These are phyloP conservation scores for Fomes fomentarius DNA, from an alignment of 1,284 basidiomycete species.

Conservation along the genomic window DNA sequence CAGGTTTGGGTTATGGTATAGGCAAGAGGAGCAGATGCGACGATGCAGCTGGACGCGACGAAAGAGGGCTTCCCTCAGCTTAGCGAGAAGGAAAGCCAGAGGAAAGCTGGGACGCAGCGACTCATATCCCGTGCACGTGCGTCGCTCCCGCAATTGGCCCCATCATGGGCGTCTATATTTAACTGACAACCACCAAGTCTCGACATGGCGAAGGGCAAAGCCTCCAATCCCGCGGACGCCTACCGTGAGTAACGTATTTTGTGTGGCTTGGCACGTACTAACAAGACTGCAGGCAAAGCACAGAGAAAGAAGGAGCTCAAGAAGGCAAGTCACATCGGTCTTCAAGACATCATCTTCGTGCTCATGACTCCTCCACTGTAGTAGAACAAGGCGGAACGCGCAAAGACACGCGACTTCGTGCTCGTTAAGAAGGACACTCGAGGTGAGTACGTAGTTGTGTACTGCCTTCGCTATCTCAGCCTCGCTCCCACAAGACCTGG, in stretches of 20 bases:
- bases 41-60: neutral
- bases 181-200: neutral
- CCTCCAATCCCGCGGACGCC: slow-evolving; percentile 84
- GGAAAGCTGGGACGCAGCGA: slow-evolving; percentile 31
- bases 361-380: slow-evolving; percentile 36
- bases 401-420: slow-evolving; percentile 80
- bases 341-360: neutral
- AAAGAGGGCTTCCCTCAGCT: slow-evolving; percentile 30
- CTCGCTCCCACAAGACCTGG: slow-evolving; percentile 52
- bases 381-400: slow-evolving; percentile 87
- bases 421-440: slow-evolving; percentile 88
- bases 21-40: neutral
- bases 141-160: slow-evolving; percentile 23
- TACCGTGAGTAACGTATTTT: slow-evolving; percentile 55
- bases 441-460: slow-evolving; percentile 45
- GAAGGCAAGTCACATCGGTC: slow-evolving; percentile 59
- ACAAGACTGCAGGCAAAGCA: slow-evolving; percentile 68
- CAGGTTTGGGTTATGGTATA: slow-evolving; percentile 5
- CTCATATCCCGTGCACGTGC: slow-evolving; percentile 32
- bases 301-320: slow-evolving; percentile 89
- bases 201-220: slow-evolving; percentile 86
- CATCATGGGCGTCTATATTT: slow-evolving; percentile 5
- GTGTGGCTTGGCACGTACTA: neutral
- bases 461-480: neutral
- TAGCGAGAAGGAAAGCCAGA: too few species aligned